Conservation (phyloP, 2,329 filamentous ascomycete genomes). For the Curvularia sp. region DNA sequence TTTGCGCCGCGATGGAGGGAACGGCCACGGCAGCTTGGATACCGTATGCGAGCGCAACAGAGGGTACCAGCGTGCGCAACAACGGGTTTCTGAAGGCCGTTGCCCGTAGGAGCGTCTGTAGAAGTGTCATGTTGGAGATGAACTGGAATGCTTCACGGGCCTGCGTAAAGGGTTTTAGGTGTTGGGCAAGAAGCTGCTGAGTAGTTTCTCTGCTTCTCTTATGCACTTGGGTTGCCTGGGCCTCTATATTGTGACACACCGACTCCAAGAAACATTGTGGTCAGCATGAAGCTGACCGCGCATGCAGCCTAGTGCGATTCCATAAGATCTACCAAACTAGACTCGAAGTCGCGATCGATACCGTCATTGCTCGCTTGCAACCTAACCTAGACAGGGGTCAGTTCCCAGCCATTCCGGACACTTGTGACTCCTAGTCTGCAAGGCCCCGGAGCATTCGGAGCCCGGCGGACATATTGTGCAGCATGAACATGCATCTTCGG, state of each 20-base stretch:
- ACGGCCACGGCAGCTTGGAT: conserved; percentile 69
- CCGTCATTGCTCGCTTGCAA: conserved; percentile 32
- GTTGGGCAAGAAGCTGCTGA: not conserved
- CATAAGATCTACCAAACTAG: conserved; percentile 29
- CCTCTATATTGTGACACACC: not conserved
- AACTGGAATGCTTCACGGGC: not conserved
- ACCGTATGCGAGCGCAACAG: conserved; percentile 67
- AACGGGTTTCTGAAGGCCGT: conserved; percentile 70
- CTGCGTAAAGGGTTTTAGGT: not conserved
- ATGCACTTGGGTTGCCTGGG: not conserved
- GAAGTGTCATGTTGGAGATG: conserved; percentile 38
- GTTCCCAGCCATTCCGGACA: not conserved
- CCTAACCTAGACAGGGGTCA: conserved; percentile 8
- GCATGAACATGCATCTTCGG: conserved; percentile 3
- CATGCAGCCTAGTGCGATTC: not conserved
- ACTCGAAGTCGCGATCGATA: conserved; percentile 38
- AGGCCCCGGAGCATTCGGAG: conserved; percentile 9
- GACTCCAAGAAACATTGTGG: not conserved
- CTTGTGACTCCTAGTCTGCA: not conserved
- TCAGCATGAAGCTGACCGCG: not conserved
- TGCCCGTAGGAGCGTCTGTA: conserved; percentile 62
- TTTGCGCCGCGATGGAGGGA: conserved; percentile 66
- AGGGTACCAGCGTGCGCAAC: conserved; percentile 68
- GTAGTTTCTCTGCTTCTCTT: not conserved
- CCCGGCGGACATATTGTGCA: conserved; percentile 1